Percentiles rank a stretch among this genome's conserved stretches.
Evolutionary conservation across 1,139 yeast genomes (phyloP).

Genomic region (Blastobotrys proliferans): DNA sequence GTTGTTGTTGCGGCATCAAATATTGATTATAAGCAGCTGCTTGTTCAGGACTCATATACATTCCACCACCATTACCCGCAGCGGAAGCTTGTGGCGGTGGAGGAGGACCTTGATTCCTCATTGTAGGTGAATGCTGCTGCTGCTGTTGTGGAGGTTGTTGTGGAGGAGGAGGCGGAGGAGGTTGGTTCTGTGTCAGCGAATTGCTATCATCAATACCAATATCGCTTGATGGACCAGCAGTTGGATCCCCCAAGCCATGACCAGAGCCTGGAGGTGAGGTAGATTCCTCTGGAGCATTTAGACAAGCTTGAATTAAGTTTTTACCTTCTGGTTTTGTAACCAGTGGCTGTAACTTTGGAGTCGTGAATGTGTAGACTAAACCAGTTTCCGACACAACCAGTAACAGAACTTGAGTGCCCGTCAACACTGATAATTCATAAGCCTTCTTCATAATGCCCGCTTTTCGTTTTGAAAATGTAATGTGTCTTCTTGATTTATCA

Average conservation of each 20-base stretch:
- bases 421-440: constrained; percentile 87
- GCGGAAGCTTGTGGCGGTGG: constrained; percentile 15
- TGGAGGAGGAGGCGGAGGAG: constrained; percentile 1
- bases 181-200: neutral
- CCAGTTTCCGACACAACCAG: constrained; percentile 97
- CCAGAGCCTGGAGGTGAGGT: constrained; percentile 13
- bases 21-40: constrained; percentile 30
- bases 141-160: constrained; percentile 12
- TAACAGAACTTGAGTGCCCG: constrained; percentile 93
- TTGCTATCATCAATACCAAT: constrained; percentile 8
- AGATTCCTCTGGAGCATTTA: constrained; percentile 84
- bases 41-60: constrained; percentile 30
- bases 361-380: constrained; percentile 95
- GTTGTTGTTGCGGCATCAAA: constrained; percentile 18
- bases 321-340: constrained; percentile 97
- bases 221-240: constrained; percentile 3
- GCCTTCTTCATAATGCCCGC: constrained; percentile 99
- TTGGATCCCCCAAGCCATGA: constrained; percentile 9
- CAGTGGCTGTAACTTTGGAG: constrained; percentile 95
- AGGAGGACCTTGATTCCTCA: constrained; percentile 18
- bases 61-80: constrained; percentile 10
- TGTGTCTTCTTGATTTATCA: constrained; percentile 96
- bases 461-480: constrained; percentile 93
- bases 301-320: constrained; percentile 91
- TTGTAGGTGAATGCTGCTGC: constrained; percentile 11